Evolutionary conservation across 164 flowering plant species (phyloP).

Genomic region (Aristolochia contorta): DNA sequence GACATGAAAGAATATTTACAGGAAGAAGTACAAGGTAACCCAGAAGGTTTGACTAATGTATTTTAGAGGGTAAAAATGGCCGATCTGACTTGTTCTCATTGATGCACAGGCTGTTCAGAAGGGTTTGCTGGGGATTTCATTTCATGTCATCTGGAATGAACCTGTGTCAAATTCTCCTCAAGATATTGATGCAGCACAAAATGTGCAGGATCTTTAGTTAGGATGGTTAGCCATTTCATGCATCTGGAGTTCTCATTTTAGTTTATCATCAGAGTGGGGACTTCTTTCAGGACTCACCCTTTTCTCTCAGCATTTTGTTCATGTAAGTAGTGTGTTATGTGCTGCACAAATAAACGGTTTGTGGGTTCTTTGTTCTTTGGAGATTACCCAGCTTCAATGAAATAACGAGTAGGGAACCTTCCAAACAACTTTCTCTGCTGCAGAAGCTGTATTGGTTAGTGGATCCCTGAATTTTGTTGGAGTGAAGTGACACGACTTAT

Average conservation of each 20-base stretch:
- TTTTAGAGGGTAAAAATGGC: neutral
- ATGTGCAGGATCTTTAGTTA: slow-evolving; percentile 80
- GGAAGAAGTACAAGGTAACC: slow-evolving; percentile 61
- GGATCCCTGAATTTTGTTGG: slow-evolving; percentile 89
- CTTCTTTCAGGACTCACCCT: neutral
- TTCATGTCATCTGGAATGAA: slow-evolving; percentile 76
- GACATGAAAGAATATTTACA: slow-evolving; percentile 15
- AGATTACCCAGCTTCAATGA: slow-evolving; percentile 84
- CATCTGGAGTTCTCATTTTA: neutral
- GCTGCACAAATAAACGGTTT: slow-evolving; percentile 38
- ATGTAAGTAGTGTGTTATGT: neutral
- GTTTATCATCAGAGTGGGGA: neutral
- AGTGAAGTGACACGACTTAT: slow-evolving; percentile 84
- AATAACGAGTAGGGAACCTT: slow-evolving; percentile 49
- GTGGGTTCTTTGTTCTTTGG: slow-evolving; percentile 72
- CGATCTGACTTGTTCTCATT: too few relatives aligned
- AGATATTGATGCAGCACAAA: slow-evolving; percentile 69
- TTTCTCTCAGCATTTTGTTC: neutral
- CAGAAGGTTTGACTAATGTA: too few relatives aligned
- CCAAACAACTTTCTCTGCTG: slow-evolving; percentile 54
- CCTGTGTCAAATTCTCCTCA: slow-evolving; percentile 47
- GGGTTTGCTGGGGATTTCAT: slow-evolving; percentile 58
- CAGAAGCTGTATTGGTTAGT: slow-evolving; percentile 44
- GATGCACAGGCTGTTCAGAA: slow-evolving; percentile 39
- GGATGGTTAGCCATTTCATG: slow-evolving; percentile 46